These are phyloP conservation scores for Botrytis byssoidea DNA, from an alignment of 2,329 filamentous ascomycete genomes.

Conservation along the genomic window DNA sequence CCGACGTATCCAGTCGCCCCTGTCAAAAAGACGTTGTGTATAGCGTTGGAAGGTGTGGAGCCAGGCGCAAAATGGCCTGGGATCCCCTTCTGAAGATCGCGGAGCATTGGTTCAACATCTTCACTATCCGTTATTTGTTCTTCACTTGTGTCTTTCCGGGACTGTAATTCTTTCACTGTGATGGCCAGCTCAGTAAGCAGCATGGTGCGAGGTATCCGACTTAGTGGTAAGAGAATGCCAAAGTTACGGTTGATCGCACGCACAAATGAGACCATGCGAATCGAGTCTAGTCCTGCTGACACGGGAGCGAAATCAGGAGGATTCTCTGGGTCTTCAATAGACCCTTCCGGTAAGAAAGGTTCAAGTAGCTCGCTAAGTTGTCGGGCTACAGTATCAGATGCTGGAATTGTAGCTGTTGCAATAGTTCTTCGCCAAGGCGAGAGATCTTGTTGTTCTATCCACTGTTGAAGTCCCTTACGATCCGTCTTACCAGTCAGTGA, in stretches of 20 bases:
- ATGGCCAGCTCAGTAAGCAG: background rate
- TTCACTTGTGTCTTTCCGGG: background rate
- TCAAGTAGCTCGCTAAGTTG: background rate
- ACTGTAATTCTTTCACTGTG: background rate
- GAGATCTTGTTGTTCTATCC: background rate
- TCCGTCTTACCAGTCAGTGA: background rate
- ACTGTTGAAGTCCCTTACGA: slow-evolving; percentile 5
- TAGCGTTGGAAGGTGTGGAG: background rate
- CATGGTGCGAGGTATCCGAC: background rate
- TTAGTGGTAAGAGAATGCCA: background rate
- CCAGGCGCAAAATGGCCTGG: background rate
- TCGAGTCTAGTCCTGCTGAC: background rate
- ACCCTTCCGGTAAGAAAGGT: background rate
- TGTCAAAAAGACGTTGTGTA: background rate
- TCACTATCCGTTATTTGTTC: background rate
- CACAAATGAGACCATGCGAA: background rate
- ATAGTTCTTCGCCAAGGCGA: background rate
- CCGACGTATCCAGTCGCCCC: background rate
- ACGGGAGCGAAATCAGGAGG: background rate
- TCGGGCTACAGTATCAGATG: background rate
- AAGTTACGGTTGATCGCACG: background rate
- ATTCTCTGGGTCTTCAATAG: background rate
- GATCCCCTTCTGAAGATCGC: background rate
- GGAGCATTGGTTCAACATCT: background rate
- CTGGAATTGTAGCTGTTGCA: background rate